A percentile compares a stretch with the other conserved stretches of the same genome.
phyloP scores from a whole-genome alignment of 1,284 basidiomycete species.

The Abortiporus biennis region DNA sequence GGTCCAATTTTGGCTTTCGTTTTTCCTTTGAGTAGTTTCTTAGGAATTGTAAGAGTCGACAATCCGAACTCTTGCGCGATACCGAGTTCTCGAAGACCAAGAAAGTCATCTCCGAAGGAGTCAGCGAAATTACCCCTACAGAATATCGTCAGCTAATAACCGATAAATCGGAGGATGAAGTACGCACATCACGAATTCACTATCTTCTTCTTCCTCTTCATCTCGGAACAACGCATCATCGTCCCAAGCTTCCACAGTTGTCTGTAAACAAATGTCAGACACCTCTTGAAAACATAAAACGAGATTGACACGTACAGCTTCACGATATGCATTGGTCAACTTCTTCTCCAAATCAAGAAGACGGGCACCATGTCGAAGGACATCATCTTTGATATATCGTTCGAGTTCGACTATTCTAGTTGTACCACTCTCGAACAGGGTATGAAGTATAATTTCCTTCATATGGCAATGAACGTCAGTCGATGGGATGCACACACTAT shows the following conservation, averaged over 20 bases:
- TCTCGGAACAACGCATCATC: conserved; percentile 74
- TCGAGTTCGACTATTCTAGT: conserved; percentile 75
- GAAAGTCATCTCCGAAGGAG: conserved; percentile 88
- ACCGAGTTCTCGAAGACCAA: conserved; percentile 84
- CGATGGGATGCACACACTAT: conserved; percentile 4
- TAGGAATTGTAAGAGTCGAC: conserved; percentile 73
- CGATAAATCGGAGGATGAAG: not conserved
- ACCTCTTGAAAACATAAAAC: conserved; percentile 3
- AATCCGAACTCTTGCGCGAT: conserved; percentile 88
- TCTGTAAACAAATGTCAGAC: conserved; percentile 26
- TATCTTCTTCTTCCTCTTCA: conserved; percentile 71
- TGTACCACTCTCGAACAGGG: conserved; percentile 82
- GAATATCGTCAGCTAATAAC: conserved; percentile 6
- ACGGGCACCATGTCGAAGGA: conserved; percentile 76
- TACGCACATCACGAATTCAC: conserved; percentile 64
- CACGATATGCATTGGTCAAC: conserved; percentile 75
- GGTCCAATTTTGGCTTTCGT: conserved; percentile 33
- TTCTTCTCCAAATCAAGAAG: conserved; percentile 83
- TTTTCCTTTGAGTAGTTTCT: conserved; percentile 72
- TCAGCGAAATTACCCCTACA: conserved; percentile 82
- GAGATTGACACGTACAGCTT: conserved; percentile 48
- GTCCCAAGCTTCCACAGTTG: conserved; percentile 56
- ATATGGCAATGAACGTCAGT: conserved; percentile 8
- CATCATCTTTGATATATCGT: conserved; percentile 85
- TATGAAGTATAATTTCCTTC: conserved; percentile 93